Percentiles rank a stretch among this genome's conserved stretches.
Evolutionary conservation across 2,329 filamentous ascomycete genomes (phyloP).

Genomic region (Aspergillus sojae): DNA sequence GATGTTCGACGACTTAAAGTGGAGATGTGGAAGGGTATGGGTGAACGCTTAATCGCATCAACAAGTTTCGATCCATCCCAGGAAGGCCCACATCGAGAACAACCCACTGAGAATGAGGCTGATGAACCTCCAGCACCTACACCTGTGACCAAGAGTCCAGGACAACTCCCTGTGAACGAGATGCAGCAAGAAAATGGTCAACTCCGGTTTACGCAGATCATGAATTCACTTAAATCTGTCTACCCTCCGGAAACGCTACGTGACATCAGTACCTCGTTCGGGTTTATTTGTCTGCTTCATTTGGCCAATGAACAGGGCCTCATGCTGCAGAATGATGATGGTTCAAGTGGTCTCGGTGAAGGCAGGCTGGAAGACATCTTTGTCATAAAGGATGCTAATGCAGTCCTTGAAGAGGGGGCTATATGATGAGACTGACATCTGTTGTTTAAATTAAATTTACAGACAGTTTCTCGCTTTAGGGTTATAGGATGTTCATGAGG

Average conservation of each 20-base stretch:
- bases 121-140: slow-evolving; percentile 40
- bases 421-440: slow-evolving; percentile 20
- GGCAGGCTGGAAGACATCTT: slow-evolving; percentile 49
- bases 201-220: slow-evolving; percentile 86
- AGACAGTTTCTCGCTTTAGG: slow-evolving; percentile 5
- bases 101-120: slow-evolving; percentile 27
- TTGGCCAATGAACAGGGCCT: slow-evolving; percentile 92
- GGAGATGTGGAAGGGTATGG: slow-evolving; percentile 67
- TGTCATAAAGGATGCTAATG: slow-evolving; percentile 43
- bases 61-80: slow-evolving; percentile 36
- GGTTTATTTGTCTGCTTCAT: slow-evolving; percentile 92
- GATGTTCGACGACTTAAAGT: slow-evolving; percentile 66
- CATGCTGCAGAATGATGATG: slow-evolving; percentile 67
- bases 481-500: slow-evolving; percentile 15
- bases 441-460: slow-evolving; percentile 11
- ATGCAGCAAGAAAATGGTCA: slow-evolving; percentile 40
- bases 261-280: slow-evolving; percentile 90
- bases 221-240: slow-evolving; percentile 83
- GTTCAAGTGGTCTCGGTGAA: slow-evolving; percentile 27
- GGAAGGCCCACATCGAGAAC: slow-evolving; percentile 17
- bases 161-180: slow-evolving; percentile 14
- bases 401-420: slow-evolving; percentile 40
- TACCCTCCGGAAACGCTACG: slow-evolving; percentile 85
- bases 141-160: slow-evolving; percentile 20
- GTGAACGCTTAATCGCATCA: slow-evolving; percentile 45